Percentiles rank a stretch among this genome's conserved stretches.
Conservation (phyloP, 192 early-diverging fungal species). For the Podila epicladia region DNA sequence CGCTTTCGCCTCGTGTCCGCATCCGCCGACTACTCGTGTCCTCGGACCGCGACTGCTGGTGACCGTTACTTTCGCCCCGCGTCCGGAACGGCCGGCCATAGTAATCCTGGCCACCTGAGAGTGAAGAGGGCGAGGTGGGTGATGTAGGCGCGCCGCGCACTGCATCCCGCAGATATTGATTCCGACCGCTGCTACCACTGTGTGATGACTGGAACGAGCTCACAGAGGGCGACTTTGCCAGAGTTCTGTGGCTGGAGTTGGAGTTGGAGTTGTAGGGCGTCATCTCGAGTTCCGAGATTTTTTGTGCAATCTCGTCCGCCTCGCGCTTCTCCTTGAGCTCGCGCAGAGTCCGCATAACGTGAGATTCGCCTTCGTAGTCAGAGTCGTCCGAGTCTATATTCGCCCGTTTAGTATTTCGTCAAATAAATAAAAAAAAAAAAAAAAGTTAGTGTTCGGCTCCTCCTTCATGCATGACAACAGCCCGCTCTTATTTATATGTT, state of each 20-base stretch:
- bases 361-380: slow-evolving; percentile 38
- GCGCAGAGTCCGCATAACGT: slow-evolving; percentile 31
- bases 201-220: slow-evolving; percentile 1
- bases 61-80: slow-evolving; percentile 2
- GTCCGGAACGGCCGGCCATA: slow-evolving; percentile 15
- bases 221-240: not conserved
- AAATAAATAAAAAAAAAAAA: not conserved
- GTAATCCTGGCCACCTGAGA: not conserved
- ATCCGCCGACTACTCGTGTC: not conserved
- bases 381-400: slow-evolving; percentile 35
- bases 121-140: slow-evolving; percentile 4
- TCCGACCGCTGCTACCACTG: not conserved
- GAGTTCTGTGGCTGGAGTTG: too few species aligned
- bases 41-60: slow-evolving; percentile 13
- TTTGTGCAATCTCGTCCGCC: slow-evolving; percentile 3
- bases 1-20: not conserved
- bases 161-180: slow-evolving; percentile 1
- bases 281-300: slow-evolving; percentile 32
- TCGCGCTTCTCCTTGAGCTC: slow-evolving; percentile 29
- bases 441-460: not conserved
- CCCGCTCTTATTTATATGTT: not conserved
- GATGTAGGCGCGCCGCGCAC: slow-evolving; percentile 7
- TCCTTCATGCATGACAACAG: too few species aligned
- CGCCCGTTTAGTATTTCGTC: not conserved
- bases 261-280: not conserved